Evolutionary conservation across 768 basidiomycete species (phyloP).

Genomic region (Pleurotus tuoliensis): DNA sequence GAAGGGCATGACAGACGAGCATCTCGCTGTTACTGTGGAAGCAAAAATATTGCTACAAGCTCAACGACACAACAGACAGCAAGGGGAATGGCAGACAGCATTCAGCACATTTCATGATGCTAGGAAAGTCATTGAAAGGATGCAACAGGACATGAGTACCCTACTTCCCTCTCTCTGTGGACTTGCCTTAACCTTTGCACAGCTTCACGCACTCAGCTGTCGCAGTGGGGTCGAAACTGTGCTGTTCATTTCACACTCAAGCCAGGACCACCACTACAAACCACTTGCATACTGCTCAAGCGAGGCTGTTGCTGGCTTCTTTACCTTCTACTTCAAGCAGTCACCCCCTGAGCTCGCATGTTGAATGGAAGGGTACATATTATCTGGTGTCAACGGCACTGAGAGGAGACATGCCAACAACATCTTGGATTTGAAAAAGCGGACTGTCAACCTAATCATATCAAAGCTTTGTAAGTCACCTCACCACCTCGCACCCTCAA

Average conservation of each 20-base stretch:
- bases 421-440: background rate
- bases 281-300: slow-evolving; percentile 4
- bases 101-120: slow-evolving; percentile 7
- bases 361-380: slow-evolving; percentile 9
- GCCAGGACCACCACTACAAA: background rate
- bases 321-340: slow-evolving; percentile 3
- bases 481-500: background rate
- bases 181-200: background rate
- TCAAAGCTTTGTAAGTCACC: slow-evolving; percentile 4
- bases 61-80: slow-evolving; percentile 1
- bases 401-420: background rate
- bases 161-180: background rate
- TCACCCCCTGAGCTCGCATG: slow-evolving; percentile 1
- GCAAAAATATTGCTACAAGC: background rate
- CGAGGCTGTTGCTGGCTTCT: slow-evolving; percentile 1
- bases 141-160: slow-evolving; percentile 8
- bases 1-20: slow-evolving; percentile 8
- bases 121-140: background rate
- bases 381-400: slow-evolving; percentile 10
- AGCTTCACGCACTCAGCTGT: slow-evolving; percentile 5
- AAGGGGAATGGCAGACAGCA: background rate
- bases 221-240: slow-evolving; percentile 9
- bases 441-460: background rate
- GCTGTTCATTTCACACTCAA: background rate
- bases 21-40: slow-evolving; percentile 1